Conservation (phyloP, 129 eudicot species). For the carrot (Daucus carota) region DH1_v3.0 NC_030382.2:42482501-42483000, state of each 20-base stretch:
- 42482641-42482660: conserved; percentile 16
- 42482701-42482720: not conserved
- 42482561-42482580: not conserved
- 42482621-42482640: conserved; percentile 12
- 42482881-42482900: not conserved
- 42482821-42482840: not conserved
- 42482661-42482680: conserved; percentile 30
- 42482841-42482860: not conserved
- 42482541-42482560: conserved; percentile 6
- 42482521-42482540: not conserved
- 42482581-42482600: not conserved
- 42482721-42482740: conserved; percentile 21
- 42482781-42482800: conserved; percentile 88
- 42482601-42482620: not conserved
- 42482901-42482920: not conserved
- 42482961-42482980: not conserved
- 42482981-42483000: not conserved
- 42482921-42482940: not conserved
- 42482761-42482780: conserved; percentile 96
- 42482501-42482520: not conserved
- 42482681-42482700: conserved; percentile 20
- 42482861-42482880: not conserved
- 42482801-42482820: not conserved
- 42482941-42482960: not conserved
- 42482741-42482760: conserved; percentile 55